Evolutionary conservation across 2,329 filamentous ascomycete species (phyloP), one percentile per base, ranked within the genome.

Genomic region (Fusarium devonianum): DNA sequence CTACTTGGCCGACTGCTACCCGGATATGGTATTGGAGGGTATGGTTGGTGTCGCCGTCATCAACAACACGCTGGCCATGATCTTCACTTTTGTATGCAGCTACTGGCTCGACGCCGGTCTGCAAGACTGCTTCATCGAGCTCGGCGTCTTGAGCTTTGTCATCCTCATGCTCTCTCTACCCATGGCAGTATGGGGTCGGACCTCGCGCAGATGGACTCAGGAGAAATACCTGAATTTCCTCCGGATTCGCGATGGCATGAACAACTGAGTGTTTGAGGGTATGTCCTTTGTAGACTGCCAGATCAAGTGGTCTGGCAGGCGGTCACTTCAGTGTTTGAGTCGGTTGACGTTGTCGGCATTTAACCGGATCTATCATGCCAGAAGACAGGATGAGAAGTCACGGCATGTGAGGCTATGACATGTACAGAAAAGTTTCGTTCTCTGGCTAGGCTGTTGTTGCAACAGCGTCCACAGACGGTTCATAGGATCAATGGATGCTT

Each of bases 21-120:
- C 79, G 1, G 79, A 81, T 23, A 81, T 81, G 74, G 75, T 83
- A 5, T 67, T 83, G 3, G 80, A 83, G 57, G 80, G 80, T 19
- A 83, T 83, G 80, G 80, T 82, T 2, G 79, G 80, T 5, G 80
- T 83, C 1, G 75, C 78, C 3, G 78, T 82, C 14, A 81, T 83
- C 64, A 83, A 83, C 66, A 83, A 83, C 63, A 77, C 74, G 2
- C 69, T 83, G 12, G 80, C 77, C 7, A 78, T 77, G 60, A 70
- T 82, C 45, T 81, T 83, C 52, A 82, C 80, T 0, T 83, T 83
- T 52, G 73, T 73, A 0, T 74, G 76, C 7, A 73, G 71, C 51
- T 68, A 73, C 51, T 83, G 80, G 79, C 67, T 83, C 19, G 74
- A 75, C 32, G 71, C 72, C 0, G 76, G 76, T 1, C 60, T 79